Evolutionary conservation across 805 yeast species (phyloP).

Genomic region (Blastobotrys robertii): DNA sequence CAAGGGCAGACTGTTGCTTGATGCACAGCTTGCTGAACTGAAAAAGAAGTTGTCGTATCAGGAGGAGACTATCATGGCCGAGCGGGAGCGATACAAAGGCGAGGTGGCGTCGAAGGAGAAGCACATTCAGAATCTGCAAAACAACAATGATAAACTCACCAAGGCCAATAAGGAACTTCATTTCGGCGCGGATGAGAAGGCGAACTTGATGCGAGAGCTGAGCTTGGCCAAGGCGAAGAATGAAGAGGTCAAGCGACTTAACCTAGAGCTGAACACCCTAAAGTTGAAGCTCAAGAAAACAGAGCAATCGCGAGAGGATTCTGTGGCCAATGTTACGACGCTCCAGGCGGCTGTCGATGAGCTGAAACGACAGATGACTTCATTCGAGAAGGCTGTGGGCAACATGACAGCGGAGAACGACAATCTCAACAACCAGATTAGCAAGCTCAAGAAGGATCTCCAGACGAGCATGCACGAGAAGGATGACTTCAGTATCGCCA

Average conservation of each 20-base stretch:
- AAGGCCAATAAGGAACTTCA: constrained; percentile 6
- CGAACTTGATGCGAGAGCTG: constrained; percentile 11
- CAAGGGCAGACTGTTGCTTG: constrained; percentile 14
- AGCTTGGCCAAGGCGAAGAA: constrained; percentile 14
- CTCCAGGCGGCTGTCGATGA: constrained; percentile 8
- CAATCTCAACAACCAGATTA: constrained; percentile 8
- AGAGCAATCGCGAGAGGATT: constrained; percentile 13
- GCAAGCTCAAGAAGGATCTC: constrained; percentile 13
- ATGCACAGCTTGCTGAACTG: constrained; percentile 12
- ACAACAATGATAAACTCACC: constrained; percentile 8
- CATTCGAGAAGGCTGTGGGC: constrained; percentile 6
- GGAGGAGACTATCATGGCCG: constrained; percentile 8
- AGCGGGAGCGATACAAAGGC: constrained; percentile 8
- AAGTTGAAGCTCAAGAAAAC: constrained; percentile 12
- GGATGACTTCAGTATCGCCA: constrained; percentile 13
- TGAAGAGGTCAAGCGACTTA: constrained; percentile 10
- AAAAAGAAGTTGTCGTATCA: constrained; percentile 10
- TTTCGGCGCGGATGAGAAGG: constrained; percentile 9
- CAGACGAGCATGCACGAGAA: constrained; percentile 14
- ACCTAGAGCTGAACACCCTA: constrained; percentile 10
- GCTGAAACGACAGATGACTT: constrained; percentile 1
- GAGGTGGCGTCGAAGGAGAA: constrained; percentile 16
- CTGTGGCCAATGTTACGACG: constrained; percentile 6
- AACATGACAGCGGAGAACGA: constrained; percentile 5
- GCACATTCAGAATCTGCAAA: constrained; percentile 9